These are phyloP conservation scores for Wickerhamiella parazyma DNA, from an alignment of 805 yeast species.

Conservation along the genomic window DNA sequence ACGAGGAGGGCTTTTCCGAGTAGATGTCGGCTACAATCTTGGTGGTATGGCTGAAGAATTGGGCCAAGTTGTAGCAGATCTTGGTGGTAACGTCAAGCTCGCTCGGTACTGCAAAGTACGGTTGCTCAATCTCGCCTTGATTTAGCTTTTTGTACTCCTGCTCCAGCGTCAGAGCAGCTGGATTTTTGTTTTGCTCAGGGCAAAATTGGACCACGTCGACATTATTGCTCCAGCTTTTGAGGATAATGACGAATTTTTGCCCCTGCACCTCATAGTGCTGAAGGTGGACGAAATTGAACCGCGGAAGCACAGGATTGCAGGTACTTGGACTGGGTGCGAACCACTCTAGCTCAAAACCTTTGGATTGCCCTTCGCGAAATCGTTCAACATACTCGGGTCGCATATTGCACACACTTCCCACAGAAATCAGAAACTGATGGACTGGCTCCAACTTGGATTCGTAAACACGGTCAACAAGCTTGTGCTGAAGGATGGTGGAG, in stretches of 20 bases:
- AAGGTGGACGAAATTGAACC: slow-evolving; percentile 23
- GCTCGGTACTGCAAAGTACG: slow-evolving; percentile 28
- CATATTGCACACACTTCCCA: slow-evolving; percentile 63
- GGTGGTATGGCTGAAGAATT: slow-evolving; percentile 47
- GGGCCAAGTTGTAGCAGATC: slow-evolving; percentile 40
- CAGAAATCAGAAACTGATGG: slow-evolving; percentile 63
- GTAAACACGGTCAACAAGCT: slow-evolving; percentile 52
- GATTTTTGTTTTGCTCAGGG: slow-evolving; percentile 2
- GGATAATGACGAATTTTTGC: slow-evolving; percentile 13
- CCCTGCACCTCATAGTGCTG: slow-evolving; percentile 19
- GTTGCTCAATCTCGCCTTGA: slow-evolving; percentile 3
- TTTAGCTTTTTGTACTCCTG: slow-evolving; percentile 8
- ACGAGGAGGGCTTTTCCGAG: slow-evolving; percentile 33
- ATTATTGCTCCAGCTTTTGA: slow-evolving; percentile 12
- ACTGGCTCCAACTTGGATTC: slow-evolving; percentile 56
- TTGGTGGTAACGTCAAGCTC: slow-evolving; percentile 41
- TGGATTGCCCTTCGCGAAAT: slow-evolving; percentile 69
- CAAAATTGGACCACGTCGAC: slow-evolving; percentile 6
- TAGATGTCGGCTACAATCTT: slow-evolving; percentile 40
- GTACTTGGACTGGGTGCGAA: slow-evolving; percentile 24
- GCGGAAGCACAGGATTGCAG: slow-evolving; percentile 1
- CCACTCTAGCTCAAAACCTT: slow-evolving; percentile 63
- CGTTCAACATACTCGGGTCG: slow-evolving; percentile 65
- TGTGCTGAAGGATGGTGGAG: slow-evolving; percentile 50
- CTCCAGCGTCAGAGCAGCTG: slow-evolving; percentile 2